phyloP scores from a whole-genome alignment of 2,329 filamentous ascomycete species.

The Blastomyces gilchristii region DNA sequence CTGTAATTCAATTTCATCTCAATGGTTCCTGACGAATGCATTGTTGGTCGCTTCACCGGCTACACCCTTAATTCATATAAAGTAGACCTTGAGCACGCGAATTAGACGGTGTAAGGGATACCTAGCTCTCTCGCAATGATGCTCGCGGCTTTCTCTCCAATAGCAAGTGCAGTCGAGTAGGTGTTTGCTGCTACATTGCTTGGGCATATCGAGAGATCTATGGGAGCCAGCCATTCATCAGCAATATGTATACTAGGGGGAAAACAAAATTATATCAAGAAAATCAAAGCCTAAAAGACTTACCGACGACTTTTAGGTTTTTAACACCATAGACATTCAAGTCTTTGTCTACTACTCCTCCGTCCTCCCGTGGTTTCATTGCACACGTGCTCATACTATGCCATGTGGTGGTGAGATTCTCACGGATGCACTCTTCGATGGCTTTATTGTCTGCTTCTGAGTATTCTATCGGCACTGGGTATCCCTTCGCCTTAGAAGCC shows the following conservation, averaged over 20 bases:
- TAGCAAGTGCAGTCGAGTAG: slow-evolving; percentile 37
- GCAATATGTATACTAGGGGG: background rate
- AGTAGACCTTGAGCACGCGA: background rate
- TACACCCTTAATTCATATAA: background rate
- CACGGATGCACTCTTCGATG: slow-evolving; percentile 37
- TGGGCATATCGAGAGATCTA: slow-evolving; percentile 23
- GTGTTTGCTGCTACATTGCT: slow-evolving; percentile 37
- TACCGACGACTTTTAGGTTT: slow-evolving; percentile 30
- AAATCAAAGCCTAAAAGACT: background rate
- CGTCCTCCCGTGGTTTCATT: slow-evolving; percentile 25
- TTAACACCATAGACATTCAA: slow-evolving; percentile 25
- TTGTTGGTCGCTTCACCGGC: background rate
- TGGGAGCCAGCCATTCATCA: background rate
- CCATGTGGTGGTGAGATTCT: slow-evolving; percentile 35
- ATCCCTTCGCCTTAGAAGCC: slow-evolving; percentile 17
- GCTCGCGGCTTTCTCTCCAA: slow-evolving; percentile 36
- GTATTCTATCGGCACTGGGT: slow-evolving; percentile 38
- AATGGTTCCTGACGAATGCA: background rate
- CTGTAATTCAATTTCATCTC: background rate
- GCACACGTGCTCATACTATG: slow-evolving; percentile 38
- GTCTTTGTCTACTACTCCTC: slow-evolving; percentile 14
- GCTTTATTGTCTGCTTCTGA: slow-evolving; percentile 40
- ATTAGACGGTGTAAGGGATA: slow-evolving; percentile 11
- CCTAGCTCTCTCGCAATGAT: slow-evolving; percentile 25
- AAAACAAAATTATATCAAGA: background rate